Base-by-base conservation (phyloP, 2,329 filamentous ascomycete genomes). In the Cercospora sesami region DNA sequence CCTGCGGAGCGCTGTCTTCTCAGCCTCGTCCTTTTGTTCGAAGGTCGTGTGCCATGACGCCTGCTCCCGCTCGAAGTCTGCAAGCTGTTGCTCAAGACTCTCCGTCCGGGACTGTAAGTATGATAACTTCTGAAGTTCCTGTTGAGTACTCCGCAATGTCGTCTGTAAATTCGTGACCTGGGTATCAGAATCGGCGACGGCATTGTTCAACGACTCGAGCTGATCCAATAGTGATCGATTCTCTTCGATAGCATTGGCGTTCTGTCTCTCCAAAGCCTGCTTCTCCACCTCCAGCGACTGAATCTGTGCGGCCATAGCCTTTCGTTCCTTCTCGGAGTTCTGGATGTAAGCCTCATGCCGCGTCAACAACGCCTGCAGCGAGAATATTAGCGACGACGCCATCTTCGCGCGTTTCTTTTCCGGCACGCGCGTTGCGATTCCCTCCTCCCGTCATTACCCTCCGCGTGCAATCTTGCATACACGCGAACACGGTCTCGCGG, bases 271-370 rank as follows among this genome's bases (percentile, higher is more conserved):
- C 69, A 96, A 86, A 57, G 76, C 76, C 63, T 78, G 73, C 81
- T 96, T 97, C 73, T 89, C 85, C 61, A 79, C 79, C 81, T 96
- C 92, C 63, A 99, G 85, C 71, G 85, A 85, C 74, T 91, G 89
- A 77, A 97, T 93, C 69, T 87, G 91, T 58, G 83, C 80, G 55
- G 87, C 86, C 81, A 97, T 88, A 69, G 90, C 87, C 69, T 85
- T 83, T 69, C 94, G 91, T 78, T 97, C 93, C 74, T 89, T 88
- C 83, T 97, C 93, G 68, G 94, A 93, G 79, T 97, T 93, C 73
- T 90, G 90, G 86, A 97, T 94, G 81, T 96, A 97, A 68, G 91
- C 89, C 83, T 98, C 94, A 86, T 99, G 94, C 75, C 94, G 91
- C 72, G 91, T 89, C 51, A 99, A 88, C 66, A 99, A 86, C 68